Evolutionary conservation across 2,329 filamentous ascomycete species (phyloP).

Genomic region (Pezicula radicicola): DNA sequence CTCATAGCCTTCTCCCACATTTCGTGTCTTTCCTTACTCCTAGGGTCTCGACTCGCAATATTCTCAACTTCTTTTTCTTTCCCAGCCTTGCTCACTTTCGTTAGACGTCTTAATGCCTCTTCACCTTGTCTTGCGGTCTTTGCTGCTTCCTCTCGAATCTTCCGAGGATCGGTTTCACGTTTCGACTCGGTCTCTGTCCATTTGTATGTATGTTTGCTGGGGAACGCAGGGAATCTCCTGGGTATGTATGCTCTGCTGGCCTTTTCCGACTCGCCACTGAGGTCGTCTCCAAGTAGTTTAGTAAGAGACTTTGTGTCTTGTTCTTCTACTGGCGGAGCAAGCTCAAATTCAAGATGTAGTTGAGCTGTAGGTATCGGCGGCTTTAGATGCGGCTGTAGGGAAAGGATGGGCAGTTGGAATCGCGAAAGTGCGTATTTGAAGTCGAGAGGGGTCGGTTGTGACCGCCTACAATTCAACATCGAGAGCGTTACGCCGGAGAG

Average conservation of each 20-base stretch:
- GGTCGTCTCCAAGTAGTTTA: constrained; percentile 41
- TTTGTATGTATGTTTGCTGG: constrained; percentile 62
- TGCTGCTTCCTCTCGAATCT: constrained; percentile 57
- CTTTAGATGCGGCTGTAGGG: constrained; percentile 53
- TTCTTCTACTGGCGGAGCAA: constrained; percentile 32
- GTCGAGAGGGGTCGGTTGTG: constrained; percentile 52
- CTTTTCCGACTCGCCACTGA: constrained; percentile 58
- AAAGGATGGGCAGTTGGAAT: constrained; percentile 48
- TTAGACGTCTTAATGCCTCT: constrained; percentile 55
- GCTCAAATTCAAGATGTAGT: constrained; percentile 29
- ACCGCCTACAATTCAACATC: constrained; percentile 36
- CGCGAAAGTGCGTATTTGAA: constrained; percentile 51
- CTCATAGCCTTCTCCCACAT: constrained; percentile 62
- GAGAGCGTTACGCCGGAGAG: constrained; percentile 25
- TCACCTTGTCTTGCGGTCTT: constrained; percentile 60
- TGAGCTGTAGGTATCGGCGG: constrained; percentile 42
- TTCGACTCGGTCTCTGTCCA: constrained; percentile 47
- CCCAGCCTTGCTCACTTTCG: constrained; percentile 60
- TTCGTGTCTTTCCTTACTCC: constrained; percentile 52
- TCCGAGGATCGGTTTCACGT: constrained; percentile 51
- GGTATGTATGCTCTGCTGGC: constrained; percentile 55
- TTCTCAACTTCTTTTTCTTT: constrained; percentile 62
- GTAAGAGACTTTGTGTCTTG: constrained; percentile 38
- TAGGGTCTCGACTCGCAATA: constrained; percentile 43
- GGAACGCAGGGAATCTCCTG: constrained; percentile 56